Base-by-base conservation (phyloP, 108 stramenopile genomes). In the Pseudonitzschia multistriata region DNA sequence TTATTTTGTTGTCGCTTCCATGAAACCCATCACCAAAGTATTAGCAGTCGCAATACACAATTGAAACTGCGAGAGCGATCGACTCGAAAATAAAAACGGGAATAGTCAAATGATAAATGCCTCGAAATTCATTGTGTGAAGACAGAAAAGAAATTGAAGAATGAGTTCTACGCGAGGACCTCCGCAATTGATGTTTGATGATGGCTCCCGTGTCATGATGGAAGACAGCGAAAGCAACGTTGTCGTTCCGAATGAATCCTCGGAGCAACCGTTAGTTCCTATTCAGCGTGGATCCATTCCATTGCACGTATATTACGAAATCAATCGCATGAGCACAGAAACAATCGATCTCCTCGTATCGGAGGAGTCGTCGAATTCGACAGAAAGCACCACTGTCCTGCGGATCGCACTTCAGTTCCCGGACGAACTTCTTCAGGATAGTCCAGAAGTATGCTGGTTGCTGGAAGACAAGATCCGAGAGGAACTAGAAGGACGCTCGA, bases 371-470 rank as follows among this genome's bases (percentile, higher is more conserved):
- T 52, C 62, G 17, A 65, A 67, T 11, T 62, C 67, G n/a, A 68
- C 62, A 10, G 74, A 84, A 39, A 76, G 71, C 19, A 79, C 72
- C 14, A 42, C 15, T 33, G 35, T 84, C 42, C 81, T 75, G 59
- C 85, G 88, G 25, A 72, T 96, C 21, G 96, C 93, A 35, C 79
- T 96, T 35, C 96, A 96, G 74, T 90, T 96, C 70, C 96, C 96
- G 37, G 91, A 93, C 74, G 88, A 88, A 45, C 75, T 93, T 25
- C 66, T 96, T 39, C 27, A 65, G n/a, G 89, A 92, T 73, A 82
- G 91, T 24, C 66, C 91, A 4, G 79, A 86, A 36, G 91, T 96
- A 0, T 85, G 83, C 37, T 86, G 81, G 81, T 45, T 72, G 14
- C 56, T 96, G 67, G 88, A 96, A 57, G 81, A 84, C 31, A 57